phyloP scores from a whole-genome alignment of 1,284 basidiomycete species.

The Tremellales sp. region DNA sequence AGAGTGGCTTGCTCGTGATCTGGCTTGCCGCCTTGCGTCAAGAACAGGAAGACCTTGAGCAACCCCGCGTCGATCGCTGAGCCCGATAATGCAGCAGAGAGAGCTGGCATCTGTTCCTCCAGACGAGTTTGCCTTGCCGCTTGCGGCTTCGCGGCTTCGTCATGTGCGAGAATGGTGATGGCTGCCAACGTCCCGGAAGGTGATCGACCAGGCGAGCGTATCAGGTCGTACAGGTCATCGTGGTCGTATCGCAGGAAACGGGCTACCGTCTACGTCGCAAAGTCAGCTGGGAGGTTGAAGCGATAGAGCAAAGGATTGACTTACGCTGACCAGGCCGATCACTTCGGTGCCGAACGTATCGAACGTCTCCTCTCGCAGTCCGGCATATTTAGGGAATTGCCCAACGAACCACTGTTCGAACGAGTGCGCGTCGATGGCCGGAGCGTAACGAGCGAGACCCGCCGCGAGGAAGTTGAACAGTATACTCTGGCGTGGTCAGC shows the following conservation, averaged over 20 bases:
- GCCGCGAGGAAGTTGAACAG: neutral
- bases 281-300: too few species aligned
- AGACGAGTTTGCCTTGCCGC: neutral
- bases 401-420: conserved; percentile 26
- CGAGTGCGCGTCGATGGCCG: neutral
- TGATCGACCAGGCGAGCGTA: too few species aligned
- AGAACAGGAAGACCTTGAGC: conserved; percentile 16
- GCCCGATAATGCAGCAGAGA: conserved; percentile 16
- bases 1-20: conserved; percentile 25
- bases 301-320: too few species aligned
- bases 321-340: too few species aligned
- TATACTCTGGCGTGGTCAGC: too few species aligned
- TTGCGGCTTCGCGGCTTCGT: neutral
- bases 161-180: too few species aligned
- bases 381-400: conserved; percentile 22
- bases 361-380: too few species aligned
- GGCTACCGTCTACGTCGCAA: too few species aligned
- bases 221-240: too few species aligned
- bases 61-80: conserved; percentile 26
- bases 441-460: neutral
- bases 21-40: conserved; percentile 3
- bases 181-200: too few species aligned
- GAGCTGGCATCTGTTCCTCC: conserved; percentile 28
- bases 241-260: too few species aligned
- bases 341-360: too few species aligned